phyloP scores from a whole-genome alignment of 768 basidiomycete genomes.

The Lactarius hatsudake region DNA sequence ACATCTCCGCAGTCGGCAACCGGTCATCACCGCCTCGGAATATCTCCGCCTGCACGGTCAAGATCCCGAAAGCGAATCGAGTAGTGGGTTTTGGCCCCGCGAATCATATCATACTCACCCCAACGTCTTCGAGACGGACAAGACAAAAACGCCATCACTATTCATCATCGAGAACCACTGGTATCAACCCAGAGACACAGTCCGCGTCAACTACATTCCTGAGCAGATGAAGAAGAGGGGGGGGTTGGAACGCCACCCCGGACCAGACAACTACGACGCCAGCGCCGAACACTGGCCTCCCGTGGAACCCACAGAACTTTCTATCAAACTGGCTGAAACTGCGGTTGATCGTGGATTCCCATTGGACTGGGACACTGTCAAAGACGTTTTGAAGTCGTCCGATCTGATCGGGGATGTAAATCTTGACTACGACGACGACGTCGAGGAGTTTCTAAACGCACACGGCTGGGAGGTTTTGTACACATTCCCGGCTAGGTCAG shows the following conservation, averaged over 20 bases:
- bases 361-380: constrained; percentile 10
- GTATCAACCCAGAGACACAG: constrained; percentile 38
- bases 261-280: constrained; percentile 23
- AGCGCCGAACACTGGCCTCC: constrained; percentile 14
- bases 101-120: constrained; percentile 35
- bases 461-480: constrained; percentile 43
- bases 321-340: neutral
- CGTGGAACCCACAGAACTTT: constrained; percentile 3
- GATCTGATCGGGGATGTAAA: constrained; percentile 9
- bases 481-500: constrained; percentile 43
- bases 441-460: constrained; percentile 36
- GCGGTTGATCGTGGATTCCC: neutral
- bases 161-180: constrained; percentile 39
- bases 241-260: constrained; percentile 30
- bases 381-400: neutral
- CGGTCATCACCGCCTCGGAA: constrained; percentile 43
- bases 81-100: constrained; percentile 41
- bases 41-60: constrained; percentile 43
- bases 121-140: constrained; percentile 30
- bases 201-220: constrained; percentile 41
- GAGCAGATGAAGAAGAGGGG: constrained; percentile 36
- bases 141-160: constrained; percentile 31
- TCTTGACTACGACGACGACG: constrained; percentile 30
- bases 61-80: constrained; percentile 36
- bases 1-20: constrained; percentile 37